These are phyloP conservation scores for Bretschneidera sinensis DNA, from an alignment of 345 rosid genomes.

Conservation along the genomic window DNA sequence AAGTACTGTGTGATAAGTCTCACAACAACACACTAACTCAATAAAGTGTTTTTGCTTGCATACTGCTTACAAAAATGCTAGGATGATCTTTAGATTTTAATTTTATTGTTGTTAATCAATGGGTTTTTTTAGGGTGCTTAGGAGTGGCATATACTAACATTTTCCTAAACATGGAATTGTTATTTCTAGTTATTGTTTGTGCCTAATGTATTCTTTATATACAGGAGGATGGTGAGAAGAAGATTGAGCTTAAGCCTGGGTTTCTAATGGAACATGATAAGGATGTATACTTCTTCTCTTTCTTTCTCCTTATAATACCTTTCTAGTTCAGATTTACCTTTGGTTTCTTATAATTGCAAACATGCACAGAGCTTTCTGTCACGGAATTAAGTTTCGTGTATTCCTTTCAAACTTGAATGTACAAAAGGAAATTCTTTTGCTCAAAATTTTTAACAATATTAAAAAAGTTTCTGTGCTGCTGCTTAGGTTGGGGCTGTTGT, in stretches of 20 bases:
- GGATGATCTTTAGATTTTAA: neutral
- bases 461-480: conserved; percentile 18
- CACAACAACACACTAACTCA: neutral
- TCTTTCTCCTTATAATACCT: neutral
- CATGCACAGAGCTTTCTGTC: neutral
- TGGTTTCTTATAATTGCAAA: neutral
- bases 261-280: conserved; percentile 78
- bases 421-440: neutral
- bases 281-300: conserved; percentile 46
- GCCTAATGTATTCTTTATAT: neutral
- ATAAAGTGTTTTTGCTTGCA: too few species aligned
- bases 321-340: conserved; percentile 3
- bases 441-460: neutral
- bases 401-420: conserved; percentile 4
- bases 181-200: neutral
- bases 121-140: neutral
- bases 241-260: conserved; percentile 75
- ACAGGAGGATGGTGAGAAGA: conserved; percentile 79
- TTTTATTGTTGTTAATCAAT: neutral
- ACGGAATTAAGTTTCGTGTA: too few species aligned
- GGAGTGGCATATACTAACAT: neutral
- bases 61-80: neutral
- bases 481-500: conserved; percentile 96
- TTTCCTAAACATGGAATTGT: neutral
- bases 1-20: neutral